phyloP scores from a whole-genome alignment of 1,284 basidiomycete species.

The Sporisorium graminicola region DNA sequence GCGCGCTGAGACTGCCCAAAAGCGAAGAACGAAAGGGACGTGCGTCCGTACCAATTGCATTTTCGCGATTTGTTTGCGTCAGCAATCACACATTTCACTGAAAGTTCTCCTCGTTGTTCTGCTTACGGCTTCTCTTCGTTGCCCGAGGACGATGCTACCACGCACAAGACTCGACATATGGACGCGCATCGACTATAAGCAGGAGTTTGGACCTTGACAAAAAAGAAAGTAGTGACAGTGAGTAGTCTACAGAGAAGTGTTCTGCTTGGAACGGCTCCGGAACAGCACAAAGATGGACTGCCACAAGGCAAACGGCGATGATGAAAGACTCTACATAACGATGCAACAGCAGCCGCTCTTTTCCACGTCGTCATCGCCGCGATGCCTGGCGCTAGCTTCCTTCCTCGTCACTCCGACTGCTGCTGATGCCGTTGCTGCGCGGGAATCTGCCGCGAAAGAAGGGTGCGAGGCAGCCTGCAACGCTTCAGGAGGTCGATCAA shows the following conservation, averaged over 20 bases:
- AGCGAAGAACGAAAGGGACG: constrained; percentile 1
- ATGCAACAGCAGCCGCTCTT: constrained; percentile 44
- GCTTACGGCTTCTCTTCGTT: not conserved
- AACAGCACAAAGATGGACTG: too few relatives aligned
- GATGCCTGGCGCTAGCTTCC: too few relatives aligned
- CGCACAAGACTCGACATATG: too few relatives aligned
- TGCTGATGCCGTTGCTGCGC: not conserved
- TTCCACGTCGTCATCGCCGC: constrained; percentile 20
- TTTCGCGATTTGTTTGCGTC: not conserved
- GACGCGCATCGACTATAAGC: not conserved
- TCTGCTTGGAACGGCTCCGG: too few relatives aligned
- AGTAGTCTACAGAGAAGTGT: too few relatives aligned
- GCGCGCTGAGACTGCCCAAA: not conserved
- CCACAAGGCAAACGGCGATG: not conserved
- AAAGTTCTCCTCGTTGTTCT: not conserved
- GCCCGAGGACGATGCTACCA: not conserved
- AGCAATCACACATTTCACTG: not conserved
- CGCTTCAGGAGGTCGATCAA: not conserved
- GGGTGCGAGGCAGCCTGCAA: not conserved
- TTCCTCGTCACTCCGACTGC: not conserved
- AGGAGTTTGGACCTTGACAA: not conserved
- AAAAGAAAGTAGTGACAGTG: not conserved
- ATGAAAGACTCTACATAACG: constrained; percentile 38
- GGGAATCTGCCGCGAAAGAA: not conserved
- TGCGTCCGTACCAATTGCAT: not conserved